These are phyloP conservation scores for Ascoidea rubescens DNA, from an alignment of 805 yeast genomes.

Conservation along the genomic window DNA sequence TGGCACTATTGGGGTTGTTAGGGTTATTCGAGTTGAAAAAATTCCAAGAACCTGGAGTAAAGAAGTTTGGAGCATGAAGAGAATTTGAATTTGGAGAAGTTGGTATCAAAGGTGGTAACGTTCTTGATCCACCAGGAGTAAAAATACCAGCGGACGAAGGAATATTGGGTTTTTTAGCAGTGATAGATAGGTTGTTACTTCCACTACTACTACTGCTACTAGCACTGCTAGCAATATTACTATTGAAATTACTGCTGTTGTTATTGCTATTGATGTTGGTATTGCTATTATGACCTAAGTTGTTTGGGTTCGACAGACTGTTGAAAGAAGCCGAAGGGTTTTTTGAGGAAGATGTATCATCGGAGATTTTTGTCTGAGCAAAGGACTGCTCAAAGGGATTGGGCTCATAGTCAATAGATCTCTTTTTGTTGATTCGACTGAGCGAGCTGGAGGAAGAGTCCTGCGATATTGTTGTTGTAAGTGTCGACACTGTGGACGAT, in stretches of 20 bases:
- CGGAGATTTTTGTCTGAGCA: constrained; percentile 41
- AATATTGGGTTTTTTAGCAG: constrained; percentile 1
- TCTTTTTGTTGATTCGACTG: constrained; percentile 15
- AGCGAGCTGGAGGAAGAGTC: constrained; percentile 14
- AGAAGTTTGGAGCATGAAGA: constrained; percentile 1
- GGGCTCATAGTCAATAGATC: constrained; percentile 68
- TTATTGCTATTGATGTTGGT: constrained; percentile 5
- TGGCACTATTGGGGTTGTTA: no score
- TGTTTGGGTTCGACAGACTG: constrained; percentile 3
- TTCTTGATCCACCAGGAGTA: constrained; percentile 45
- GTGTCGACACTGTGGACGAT: no score
- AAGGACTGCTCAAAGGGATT: constrained; percentile 93
- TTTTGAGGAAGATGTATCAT: constrained; percentile 3
- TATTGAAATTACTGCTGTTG: constrained; percentile 4
- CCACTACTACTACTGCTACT: constrained; percentile 12
- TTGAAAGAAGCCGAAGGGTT: constrained; percentile 7
- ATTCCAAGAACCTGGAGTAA: constrained; percentile 1
- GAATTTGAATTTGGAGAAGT: not conserved
- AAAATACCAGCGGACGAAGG: constrained; percentile 32
- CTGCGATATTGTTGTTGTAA: no score
- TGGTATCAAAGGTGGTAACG: constrained; percentile 34
- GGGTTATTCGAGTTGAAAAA: constrained; percentile 12
- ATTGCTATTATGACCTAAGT: constrained; percentile 3
- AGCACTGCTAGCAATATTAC: constrained; percentile 11
- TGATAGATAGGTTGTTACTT: constrained; percentile 14